Evolutionary conservation across 495 filamentous ascomycete species (phyloP).

Genomic region (Tuber melanosporum): DNA sequence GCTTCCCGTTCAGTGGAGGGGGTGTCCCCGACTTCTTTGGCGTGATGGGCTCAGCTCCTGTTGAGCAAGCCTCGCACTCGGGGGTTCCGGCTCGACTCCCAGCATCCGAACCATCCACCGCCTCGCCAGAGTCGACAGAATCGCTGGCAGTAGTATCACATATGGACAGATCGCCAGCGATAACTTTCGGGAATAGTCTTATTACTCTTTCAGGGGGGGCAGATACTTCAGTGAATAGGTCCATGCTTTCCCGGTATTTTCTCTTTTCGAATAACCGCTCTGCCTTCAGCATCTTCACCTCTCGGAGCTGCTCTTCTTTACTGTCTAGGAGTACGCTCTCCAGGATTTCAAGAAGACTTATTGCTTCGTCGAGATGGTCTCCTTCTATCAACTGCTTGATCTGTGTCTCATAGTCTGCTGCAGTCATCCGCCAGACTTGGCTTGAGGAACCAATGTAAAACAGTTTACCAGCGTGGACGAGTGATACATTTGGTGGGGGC

Average conservation of each 20-base stretch:
- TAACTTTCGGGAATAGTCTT: slow-evolving; percentile 69
- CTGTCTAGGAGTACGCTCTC: slow-evolving; percentile 80
- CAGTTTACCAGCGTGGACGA: slow-evolving; percentile 89
- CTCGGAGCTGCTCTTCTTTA: slow-evolving; percentile 69
- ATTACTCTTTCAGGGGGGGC: slow-evolving; percentile 88
- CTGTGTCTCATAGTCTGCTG: slow-evolving; percentile 87
- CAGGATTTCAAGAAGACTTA: slow-evolving; percentile 78
- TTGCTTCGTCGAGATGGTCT: slow-evolving; percentile 79
- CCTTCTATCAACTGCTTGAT: slow-evolving; percentile 74
- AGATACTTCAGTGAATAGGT: slow-evolving; percentile 76
- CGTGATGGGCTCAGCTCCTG: background rate
- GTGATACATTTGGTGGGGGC: slow-evolving; percentile 83
- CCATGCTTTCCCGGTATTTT: slow-evolving; percentile 82
- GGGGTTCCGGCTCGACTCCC: slow-evolving; percentile 25
- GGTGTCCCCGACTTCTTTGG: background rate
- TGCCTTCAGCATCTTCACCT: slow-evolving; percentile 85
- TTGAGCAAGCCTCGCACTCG: slow-evolving; percentile 6
- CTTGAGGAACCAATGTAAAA: slow-evolving; percentile 86
- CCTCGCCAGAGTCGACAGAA: slow-evolving; percentile 42
- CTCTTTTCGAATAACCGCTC: slow-evolving; percentile 71
- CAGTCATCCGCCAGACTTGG: slow-evolving; percentile 89
- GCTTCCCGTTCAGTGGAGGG: background rate
- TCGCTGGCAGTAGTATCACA: slow-evolving; percentile 48
- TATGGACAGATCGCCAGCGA: slow-evolving; percentile 72
- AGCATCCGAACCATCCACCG: slow-evolving; percentile 41